Base-by-base conservation (phyloP, 371 early-diverging fungal genomes). In the Mortierella sp. region DNA sequence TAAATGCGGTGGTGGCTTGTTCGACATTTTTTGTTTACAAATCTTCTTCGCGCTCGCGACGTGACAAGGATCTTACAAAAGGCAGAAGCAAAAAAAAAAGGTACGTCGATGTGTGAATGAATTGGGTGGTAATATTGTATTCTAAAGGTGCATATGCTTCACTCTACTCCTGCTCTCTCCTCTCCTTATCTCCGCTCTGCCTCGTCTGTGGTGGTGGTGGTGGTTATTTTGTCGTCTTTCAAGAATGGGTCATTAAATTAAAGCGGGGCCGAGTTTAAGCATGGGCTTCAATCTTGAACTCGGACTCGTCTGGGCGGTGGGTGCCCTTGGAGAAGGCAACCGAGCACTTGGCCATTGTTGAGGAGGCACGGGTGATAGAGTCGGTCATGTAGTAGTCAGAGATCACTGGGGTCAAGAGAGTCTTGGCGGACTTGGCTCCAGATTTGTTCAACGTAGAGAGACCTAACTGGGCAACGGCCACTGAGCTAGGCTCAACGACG, bases 271-370 rank as follows among this genome's bases (percentile, higher is more conserved):
- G 31, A 13, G 28, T 72, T 84, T 83, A 84, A 70, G 86, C 86
- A 24, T 85, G 82, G 26, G 78, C 63, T 74, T 78, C 81, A 60
- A 82, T 60, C 82, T 85, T 85, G 75, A 85, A 85, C 78, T 85
- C 86, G 16, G 82, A 80, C 38, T 85, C 86, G 34, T 85, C 86
- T 70, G 65, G 77, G 65, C 73, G 77, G 63, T 82, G 86, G 28
- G 77, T 72, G 52, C 86, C 86, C 79, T 85, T 85, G 75, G 73
- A 82, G 70, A 89, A 90, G n/a, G 91, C 91, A 72, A 95, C 94
- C 48, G 98, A 96, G 89, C 98, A 97, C 89, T 97, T 96, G 78
- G 99, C 99, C 99, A 99, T 99, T n/a, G 98, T 98, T 77, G 93
- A 92, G 26, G 97, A 97, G 3, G 98, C 94, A 72, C 99, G 91